Conservation (phyloP, 331 rosid genomes). For the Rosa hybrid region DNA sequence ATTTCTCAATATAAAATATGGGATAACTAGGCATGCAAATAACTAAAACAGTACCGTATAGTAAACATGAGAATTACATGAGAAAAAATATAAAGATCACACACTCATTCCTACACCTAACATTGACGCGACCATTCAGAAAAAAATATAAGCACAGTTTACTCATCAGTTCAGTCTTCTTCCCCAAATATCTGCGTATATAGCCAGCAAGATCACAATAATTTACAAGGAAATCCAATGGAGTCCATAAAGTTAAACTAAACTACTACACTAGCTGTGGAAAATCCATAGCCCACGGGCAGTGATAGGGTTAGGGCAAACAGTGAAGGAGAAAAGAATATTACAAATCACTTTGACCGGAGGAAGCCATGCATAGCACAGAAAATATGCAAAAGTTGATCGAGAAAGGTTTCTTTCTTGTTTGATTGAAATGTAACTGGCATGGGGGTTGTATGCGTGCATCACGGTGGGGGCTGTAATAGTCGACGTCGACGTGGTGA, state of each 20-base stretch:
- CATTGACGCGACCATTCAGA: neutral
- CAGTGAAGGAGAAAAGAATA: neutral
- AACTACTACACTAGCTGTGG: neutral
- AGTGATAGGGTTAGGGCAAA: neutral
- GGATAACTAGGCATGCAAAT: neutral
- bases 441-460: neutral
- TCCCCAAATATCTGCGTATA: neutral
- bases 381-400: neutral
- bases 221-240: neutral
- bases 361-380: neutral
- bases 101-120: neutral
- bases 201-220: neutral
- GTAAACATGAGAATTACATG: neutral
- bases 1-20: too few species aligned
- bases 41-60: too few species aligned
- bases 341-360: neutral
- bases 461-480: neutral
- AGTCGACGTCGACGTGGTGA: neutral
- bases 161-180: neutral
- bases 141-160: neutral
- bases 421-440: neutral
- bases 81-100: neutral
- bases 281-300: neutral
- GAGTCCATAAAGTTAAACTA: neutral
- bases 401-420: neutral